Evolutionary conservation across 495 filamentous ascomycete species (phyloP), one percentile per base, ranked within the genome.

Genomic region (Talaromyces borbonicus): DNA sequence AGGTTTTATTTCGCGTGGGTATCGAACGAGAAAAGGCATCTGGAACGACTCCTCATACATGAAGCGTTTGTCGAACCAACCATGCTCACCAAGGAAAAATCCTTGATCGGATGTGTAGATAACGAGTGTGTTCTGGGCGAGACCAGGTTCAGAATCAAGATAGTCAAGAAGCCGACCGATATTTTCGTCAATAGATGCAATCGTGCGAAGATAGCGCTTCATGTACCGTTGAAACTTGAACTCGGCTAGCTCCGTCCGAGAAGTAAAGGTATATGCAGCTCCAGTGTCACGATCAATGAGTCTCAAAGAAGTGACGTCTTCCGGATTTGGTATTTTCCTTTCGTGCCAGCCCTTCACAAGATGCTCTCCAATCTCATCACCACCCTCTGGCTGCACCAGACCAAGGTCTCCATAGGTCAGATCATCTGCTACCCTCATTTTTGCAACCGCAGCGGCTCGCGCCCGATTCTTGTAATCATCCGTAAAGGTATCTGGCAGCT

Each of bases 201-300:
- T 64, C 1, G 65, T 67, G 20, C 66, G 60, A 4, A 71, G 52
- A 38, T 71, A 71, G 15, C 68, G 57, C 52, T 71, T 63, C 66
- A 71, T 68, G 47, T 71, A 71, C 6, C 68, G 59, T 53, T 71
- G 68, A 48, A 62, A 71, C 41, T 71, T 71, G 59, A 69, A 71
- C 43, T 68, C 57, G 39, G 57, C 53, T 5, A 71, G 59, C 35
- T 71, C 66, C 4, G 48, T 40, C 14, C 8, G 30, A 0, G 55
- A 56, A 11, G 52, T 43, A 46, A 71, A 71, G 1, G 58, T 62
- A 47, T 67, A 69, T 1, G 60, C 52, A 0, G 55, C 57, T 4
- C 62, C 66, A 11, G 59, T 58, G 8, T 68, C 64, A 35, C 66
- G 65, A 47, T 68, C 66, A 15, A 68, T 65, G 2, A 68, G 46